These are phyloP conservation scores for Aspergillus wentii DNA, from an alignment of 495 filamentous ascomycete species.

Conservation along the genomic window DNA sequence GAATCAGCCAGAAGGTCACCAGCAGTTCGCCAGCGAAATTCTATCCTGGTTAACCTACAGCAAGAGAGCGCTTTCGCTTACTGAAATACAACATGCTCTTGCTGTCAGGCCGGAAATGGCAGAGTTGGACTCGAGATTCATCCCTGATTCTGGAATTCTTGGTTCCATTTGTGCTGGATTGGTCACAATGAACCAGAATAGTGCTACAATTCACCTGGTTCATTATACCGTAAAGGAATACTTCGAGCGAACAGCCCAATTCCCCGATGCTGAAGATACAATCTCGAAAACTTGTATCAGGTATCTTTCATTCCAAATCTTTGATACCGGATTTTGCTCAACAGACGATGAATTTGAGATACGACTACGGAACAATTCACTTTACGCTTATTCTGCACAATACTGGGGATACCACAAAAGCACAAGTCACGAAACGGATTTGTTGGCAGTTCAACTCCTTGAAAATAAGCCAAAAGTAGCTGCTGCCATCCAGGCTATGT, in stretches of 20 bases:
- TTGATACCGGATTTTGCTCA: slow-evolving; percentile 10
- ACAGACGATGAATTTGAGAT: slow-evolving; percentile 4
- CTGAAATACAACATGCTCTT: slow-evolving; percentile 1
- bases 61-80: not conserved
- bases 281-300: slow-evolving; percentile 14
- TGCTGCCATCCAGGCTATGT: no score
- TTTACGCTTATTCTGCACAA: slow-evolving; percentile 37
- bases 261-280: not conserved
- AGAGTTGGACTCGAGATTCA: not conserved
- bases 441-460: no score
- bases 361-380: slow-evolving; percentile 11
- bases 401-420: slow-evolving; percentile 42
- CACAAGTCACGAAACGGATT: no score
- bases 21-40: not conserved
- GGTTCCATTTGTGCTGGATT: slow-evolving; percentile 4
- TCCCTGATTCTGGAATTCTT: not conserved
- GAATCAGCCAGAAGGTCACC: not conserved
- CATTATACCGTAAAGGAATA: not conserved
- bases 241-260: not conserved
- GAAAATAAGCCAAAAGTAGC: no score
- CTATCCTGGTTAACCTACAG: not conserved
- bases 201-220: not conserved
- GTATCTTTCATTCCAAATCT: slow-evolving; percentile 17
- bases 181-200: slow-evolving; percentile 2
- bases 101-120: not conserved